Conservation (phyloP, 768 basidiomycete genomes). For the Mycena maculata region DNA sequence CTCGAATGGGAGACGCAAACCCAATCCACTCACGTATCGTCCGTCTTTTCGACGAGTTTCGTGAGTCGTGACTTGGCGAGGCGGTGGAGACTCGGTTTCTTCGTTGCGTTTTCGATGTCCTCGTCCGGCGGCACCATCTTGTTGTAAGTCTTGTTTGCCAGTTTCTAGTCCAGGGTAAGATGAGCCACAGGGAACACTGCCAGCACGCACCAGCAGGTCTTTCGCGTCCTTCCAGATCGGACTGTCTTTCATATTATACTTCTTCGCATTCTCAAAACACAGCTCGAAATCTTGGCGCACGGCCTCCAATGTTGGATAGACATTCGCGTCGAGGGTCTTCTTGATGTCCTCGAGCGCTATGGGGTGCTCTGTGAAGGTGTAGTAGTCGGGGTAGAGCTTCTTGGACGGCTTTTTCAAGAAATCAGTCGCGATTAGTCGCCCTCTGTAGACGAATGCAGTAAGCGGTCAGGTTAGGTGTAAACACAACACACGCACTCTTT, state of each 20-base stretch:
- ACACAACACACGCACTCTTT: conserved; percentile 80
- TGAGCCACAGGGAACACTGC: neutral
- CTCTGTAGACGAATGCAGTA: conserved; percentile 59
- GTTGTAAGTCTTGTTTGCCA: conserved; percentile 60
- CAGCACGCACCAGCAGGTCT: conserved; percentile 73
- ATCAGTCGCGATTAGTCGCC: conserved; percentile 68
- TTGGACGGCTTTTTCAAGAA: conserved; percentile 80
- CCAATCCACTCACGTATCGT: conserved; percentile 65
- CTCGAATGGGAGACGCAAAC: conserved; percentile 3
- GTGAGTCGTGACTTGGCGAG: conserved; percentile 76
- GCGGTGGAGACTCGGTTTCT: conserved; percentile 71
- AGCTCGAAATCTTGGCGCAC: conserved; percentile 80
- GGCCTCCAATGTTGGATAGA: conserved; percentile 71
- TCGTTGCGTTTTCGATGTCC: conserved; percentile 54
- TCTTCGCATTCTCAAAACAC: conserved; percentile 84
- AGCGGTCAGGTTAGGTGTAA: conserved; percentile 40
- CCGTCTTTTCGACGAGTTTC: conserved; percentile 79
- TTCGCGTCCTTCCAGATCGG: conserved; percentile 87
- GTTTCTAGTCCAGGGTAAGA: conserved; percentile 51
- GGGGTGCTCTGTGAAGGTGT: conserved; percentile 79
- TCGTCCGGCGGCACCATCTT: conserved; percentile 58
- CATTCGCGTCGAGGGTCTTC: conserved; percentile 70
- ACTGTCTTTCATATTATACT: conserved; percentile 85
- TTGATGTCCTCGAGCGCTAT: conserved; percentile 93
- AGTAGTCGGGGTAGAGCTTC: conserved; percentile 88